These are phyloP conservation scores for Salvia sclarea DNA, from an alignment of 305 asterid species.

Conservation along the genomic window DNA sequence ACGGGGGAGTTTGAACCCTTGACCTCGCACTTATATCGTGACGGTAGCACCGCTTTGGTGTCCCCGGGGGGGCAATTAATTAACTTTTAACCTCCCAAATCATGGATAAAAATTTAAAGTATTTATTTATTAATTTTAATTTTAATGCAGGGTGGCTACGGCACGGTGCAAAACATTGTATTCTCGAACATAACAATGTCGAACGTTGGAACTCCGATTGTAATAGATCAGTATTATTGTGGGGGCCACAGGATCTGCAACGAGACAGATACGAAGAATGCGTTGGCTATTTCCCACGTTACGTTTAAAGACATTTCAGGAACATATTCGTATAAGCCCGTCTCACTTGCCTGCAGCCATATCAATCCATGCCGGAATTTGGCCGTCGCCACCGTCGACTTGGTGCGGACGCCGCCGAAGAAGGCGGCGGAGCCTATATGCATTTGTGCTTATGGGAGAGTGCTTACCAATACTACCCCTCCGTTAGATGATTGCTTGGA, in stretches of 20 bases:
- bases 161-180: slow-evolving; percentile 17
- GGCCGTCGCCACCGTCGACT: not conserved
- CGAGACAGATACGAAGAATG: not conserved
- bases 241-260: slow-evolving; percentile 17
- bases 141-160: slow-evolving; percentile 28
- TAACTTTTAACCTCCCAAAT: too few species aligned
- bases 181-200: slow-evolving; percentile 31
- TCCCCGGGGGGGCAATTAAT: too few species aligned
- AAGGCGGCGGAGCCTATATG: not conserved
- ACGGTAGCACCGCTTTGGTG: too few species aligned
- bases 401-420: not conserved
- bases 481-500: slow-evolving; percentile 22
- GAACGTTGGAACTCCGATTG: slow-evolving; percentile 28
- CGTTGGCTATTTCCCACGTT: slow-evolving; percentile 24
- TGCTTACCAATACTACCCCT: slow-evolving; percentile 17
- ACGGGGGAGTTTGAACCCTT: too few species aligned
- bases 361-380: slow-evolving; percentile 19
- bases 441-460: slow-evolving; percentile 20
- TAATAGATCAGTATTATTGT: slow-evolving; percentile 36
- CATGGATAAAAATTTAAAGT: too few species aligned
- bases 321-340: slow-evolving; percentile 11
- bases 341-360: slow-evolving; percentile 30
- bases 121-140: too few species aligned
- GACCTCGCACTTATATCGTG: too few species aligned
- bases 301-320: slow-evolving; percentile 17